These are phyloP conservation scores for Didymella sp. DNA, from an alignment of 2,329 filamentous ascomycete species.

Conservation along the genomic window DNA sequence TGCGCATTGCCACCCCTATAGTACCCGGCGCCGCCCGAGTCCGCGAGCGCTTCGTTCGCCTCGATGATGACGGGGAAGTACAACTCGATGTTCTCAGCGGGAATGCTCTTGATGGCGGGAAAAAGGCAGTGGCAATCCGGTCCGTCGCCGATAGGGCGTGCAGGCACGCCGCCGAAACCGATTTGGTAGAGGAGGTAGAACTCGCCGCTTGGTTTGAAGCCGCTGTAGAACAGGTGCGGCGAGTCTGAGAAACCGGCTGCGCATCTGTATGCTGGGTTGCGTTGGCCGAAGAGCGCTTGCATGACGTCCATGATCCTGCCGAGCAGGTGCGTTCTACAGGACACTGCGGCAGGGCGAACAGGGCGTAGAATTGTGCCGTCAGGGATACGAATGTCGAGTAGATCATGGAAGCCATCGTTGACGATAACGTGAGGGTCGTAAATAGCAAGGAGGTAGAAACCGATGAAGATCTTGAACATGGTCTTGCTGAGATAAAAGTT, in stretches of 20 bases:
- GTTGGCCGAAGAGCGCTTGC: constrained; percentile 59
- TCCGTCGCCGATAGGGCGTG: constrained; percentile 56
- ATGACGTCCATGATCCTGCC: constrained; percentile 59
- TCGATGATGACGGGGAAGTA: constrained; percentile 59
- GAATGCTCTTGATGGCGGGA: constrained; percentile 60
- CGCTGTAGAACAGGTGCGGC: constrained; percentile 60
- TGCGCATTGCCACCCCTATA: constrained; percentile 59
- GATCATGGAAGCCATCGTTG: constrained; percentile 61
- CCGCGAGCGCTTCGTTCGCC: constrained; percentile 56
- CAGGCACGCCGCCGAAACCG: constrained; percentile 59
- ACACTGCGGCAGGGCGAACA: constrained; percentile 56
- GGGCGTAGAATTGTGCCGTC: constrained; percentile 56
- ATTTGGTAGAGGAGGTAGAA: constrained; percentile 61
- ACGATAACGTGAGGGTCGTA: constrained; percentile 58
- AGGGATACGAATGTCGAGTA: constrained; percentile 57
- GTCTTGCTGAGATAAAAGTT: constrained; percentile 59
- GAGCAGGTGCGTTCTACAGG: constrained; percentile 58
- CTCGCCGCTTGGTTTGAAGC: constrained; percentile 57
- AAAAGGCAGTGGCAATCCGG: constrained; percentile 61
- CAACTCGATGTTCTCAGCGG: constrained; percentile 58
- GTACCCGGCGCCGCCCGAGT: constrained; percentile 58
- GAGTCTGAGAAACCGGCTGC: constrained; percentile 61
- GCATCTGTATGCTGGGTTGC: constrained; percentile 55
- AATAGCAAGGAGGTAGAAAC: constrained; percentile 58
- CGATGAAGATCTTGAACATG: constrained; percentile 62